A percentile compares a stretch with the other conserved stretches of the same genome.
These are phyloP conservation scores for Corymbia calophylla DNA, from an alignment of 441 rosid genomes.

Conservation along the genomic window DNA sequence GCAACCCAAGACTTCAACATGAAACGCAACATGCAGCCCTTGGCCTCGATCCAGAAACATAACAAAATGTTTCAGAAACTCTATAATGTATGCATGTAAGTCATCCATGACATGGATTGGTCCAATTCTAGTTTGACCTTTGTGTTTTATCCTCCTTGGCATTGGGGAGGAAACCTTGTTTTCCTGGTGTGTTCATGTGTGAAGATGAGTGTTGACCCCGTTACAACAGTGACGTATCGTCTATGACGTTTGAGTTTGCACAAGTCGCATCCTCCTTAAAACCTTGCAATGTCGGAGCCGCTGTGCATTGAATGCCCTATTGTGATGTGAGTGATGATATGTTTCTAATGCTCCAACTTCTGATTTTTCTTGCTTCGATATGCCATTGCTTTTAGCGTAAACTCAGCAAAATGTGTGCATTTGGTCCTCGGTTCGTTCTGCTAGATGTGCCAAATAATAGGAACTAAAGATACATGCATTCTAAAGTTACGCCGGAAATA, in stretches of 20 bases:
- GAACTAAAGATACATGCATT: not conserved
- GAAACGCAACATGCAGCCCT: not conserved
- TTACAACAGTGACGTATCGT: not conserved
- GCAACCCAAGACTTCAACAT: constrained; percentile 47
- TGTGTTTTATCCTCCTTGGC: not conserved
- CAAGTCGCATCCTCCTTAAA: not conserved
- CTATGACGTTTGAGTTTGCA: not conserved
- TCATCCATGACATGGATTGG: constrained; percentile 5
- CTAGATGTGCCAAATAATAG: not conserved
- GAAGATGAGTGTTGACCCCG: not conserved
- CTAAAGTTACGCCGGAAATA: not conserved
- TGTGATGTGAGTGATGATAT: not conserved
- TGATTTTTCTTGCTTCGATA: not conserved
- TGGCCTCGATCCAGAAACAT: not conserved
- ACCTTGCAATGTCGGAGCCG: not conserved
- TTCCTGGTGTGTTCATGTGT: not conserved
- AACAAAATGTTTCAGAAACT: not conserved
- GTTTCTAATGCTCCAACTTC: not conserved
- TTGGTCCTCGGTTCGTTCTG: not conserved
- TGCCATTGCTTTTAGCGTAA: not conserved
- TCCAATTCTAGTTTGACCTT: not conserved
- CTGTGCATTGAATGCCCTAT: not conserved
- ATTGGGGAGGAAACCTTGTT: not conserved
- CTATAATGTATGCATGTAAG: constrained; percentile 18
- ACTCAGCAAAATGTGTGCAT: not conserved